Base-by-base conservation (phyloP, 78 protist genomes). In the Diacronema lutheri region DNA sequence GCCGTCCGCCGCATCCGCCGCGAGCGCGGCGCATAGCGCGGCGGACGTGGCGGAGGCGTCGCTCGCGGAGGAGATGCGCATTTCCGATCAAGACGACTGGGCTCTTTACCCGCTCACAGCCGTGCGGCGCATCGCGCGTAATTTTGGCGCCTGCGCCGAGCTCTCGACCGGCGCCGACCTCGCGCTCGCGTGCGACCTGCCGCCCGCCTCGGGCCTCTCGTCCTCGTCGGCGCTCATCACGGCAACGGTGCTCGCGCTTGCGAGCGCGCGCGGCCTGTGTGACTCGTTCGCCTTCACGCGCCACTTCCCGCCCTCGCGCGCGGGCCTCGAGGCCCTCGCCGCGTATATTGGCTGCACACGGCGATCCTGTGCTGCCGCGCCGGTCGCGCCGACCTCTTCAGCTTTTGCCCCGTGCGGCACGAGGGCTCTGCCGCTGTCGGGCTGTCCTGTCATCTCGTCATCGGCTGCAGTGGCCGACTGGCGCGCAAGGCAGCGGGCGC, bases 171-270 rank as follows among this genome's bases (percentile, higher is more conserved):
- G 79, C 35, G 58, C 41, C 57, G n/a, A 21, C 6, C 57, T 71
- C 37, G 79, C 79, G 57, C 35, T 71, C 20, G 31, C 7, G 19
- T 71, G 79, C 79, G 79, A 71, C 79, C 79, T 71, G 29, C 58
- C 79, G 13, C 33, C 14, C 25, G 57, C 46, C 35, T 71, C 79
- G 12, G 79, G 79, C 58, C 41, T 71, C 40, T 71, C 79, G 58
- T 26, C 38, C 58, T 71, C 79, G 12, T 41, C 58, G 37, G 79
- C 79, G 10, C 21, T 71, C 37, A 10, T 71, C 79, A 11, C 9
- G 25, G 26, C 4, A 35, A 71, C 37, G 21, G 41, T 41, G 55
- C 57, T 71, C 37, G 16, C 58, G 29, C 46, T 71, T 14, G 56
- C 56, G 33, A n/a, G 50, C 50, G 3, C 50, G 50, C 50, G 50